Base-by-base conservation (phyloP, 2,329 filamentous ascomycete genomes). In the Alternaria consortialis region DNA sequence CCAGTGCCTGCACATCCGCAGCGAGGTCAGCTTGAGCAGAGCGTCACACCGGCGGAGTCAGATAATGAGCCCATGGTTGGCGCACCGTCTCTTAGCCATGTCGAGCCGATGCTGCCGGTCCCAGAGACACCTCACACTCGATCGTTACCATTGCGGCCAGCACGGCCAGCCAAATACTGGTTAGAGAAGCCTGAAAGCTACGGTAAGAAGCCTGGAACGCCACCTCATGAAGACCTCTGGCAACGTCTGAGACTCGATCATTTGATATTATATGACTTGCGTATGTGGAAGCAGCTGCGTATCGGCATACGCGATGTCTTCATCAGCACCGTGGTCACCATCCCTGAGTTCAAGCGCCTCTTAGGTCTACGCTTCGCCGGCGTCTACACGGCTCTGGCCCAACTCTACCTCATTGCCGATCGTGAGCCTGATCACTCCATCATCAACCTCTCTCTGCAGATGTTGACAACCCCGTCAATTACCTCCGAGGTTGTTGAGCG, bases 381-480 rank as follows among this genome's bases (percentile, higher is more conserved):
- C 1, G 84, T 99, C 3, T 99, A 99, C 80, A 98, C 95, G 2
- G 92, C 91, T 2, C 82, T 99, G 48, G 94, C 95, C 5, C 94
- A 99, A 76, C 84, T 99, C 4, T 99, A 98, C 77, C 86, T 99
- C 31, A 95, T 99, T 66, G 94, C 94, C 13, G 95, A 99, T 75
- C 87, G 95, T 65, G 95, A 99, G 77, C 95, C 95, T 2, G 95
- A 99, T 74, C 94, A 98, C 79, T 98, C 94, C 11, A 98, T 99
- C 74, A 97, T 99, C 83, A 97, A 97, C 75, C 87, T 99, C 37
- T 98, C 94, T 5, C 83, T 98, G 31, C 95, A 99, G 76, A 96
- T 99, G 88, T 84, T 99, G 64, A 99, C 95, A 0, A 97, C 95
- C 0, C 94, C 95, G 2, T 97, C 94, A 0, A 98, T 99, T 67